phyloP scores from a whole-genome alignment of 2,329 filamentous ascomycete species.

The Thermomyces lanuginosus region DNA sequence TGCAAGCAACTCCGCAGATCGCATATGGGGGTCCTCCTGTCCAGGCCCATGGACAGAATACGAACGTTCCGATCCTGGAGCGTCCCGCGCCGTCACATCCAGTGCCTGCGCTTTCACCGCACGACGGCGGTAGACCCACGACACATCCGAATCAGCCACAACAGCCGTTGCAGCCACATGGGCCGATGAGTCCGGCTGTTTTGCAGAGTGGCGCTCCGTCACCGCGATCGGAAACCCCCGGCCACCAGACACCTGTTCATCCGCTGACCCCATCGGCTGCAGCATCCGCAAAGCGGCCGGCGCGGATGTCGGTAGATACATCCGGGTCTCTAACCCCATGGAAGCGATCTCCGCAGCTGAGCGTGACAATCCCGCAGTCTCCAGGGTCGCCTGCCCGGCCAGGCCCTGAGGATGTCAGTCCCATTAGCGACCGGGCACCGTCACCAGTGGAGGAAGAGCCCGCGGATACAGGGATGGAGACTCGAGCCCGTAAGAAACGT shows the following conservation, averaged over 20 bases:
- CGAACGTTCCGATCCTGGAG: constrained; percentile 3
- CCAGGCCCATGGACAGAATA: too few relatives aligned
- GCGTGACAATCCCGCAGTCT: constrained; percentile 16
- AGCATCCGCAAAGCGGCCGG: constrained; percentile 13
- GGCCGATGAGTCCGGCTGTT: constrained; percentile 16
- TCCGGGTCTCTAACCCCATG: constrained; percentile 28
- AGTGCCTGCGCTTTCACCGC: too few relatives aligned
- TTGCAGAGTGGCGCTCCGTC: constrained; percentile 10
- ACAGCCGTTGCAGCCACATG: too few relatives aligned
- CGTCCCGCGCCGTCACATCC: constrained; percentile 2
- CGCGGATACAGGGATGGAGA: constrained; percentile 13
- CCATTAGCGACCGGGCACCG: constrained; percentile 27
- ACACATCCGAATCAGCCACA: constrained; percentile 9
- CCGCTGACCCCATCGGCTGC: constrained; percentile 12
- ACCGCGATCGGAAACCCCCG: constrained; percentile 11
- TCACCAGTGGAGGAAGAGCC: constrained; percentile 19
- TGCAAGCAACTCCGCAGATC: too few relatives aligned
- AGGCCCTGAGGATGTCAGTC: constrained; percentile 28
- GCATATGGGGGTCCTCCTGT: too few relatives aligned
- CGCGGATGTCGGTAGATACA: constrained; percentile 22
- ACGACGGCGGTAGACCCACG: constrained; percentile 8
- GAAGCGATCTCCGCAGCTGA: constrained; percentile 23
- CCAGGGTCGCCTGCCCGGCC: constrained; percentile 26
- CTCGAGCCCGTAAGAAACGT: constrained; percentile 9
- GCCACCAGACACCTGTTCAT: constrained; percentile 15